These are phyloP conservation scores for Nitzschia sp. DNA, from an alignment of 108 stramenopile species.

Conservation along the genomic window DNA sequence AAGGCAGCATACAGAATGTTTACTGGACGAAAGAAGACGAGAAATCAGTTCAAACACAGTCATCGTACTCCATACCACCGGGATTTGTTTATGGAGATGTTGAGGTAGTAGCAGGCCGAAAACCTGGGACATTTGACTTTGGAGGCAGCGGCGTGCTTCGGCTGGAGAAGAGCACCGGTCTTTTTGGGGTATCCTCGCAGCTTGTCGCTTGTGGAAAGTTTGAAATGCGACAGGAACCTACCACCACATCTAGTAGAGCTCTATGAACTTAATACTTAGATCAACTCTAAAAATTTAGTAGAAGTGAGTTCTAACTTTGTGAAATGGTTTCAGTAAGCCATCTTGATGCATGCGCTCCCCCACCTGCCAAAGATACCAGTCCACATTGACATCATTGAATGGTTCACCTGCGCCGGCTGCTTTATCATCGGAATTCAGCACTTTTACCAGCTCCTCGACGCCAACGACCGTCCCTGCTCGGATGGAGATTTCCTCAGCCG, in stretches of 20 bases:
- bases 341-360: slow-evolving; percentile 72
- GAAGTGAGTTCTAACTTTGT: slow-evolving; percentile 75
- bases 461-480: slow-evolving; percentile 87
- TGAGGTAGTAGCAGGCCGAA: slow-evolving; percentile 36
- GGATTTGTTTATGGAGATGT: slow-evolving; percentile 77
- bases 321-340: slow-evolving; percentile 64
- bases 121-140: slow-evolving; percentile 51
- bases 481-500: slow-evolving; percentile 81
- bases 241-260: no score
- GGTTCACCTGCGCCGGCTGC: background rate
- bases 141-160: slow-evolving; percentile 52
- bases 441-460: slow-evolving; percentile 77
- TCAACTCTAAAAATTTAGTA: no score
- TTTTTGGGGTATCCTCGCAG: slow-evolving; percentile 62
- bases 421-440: slow-evolving; percentile 36
- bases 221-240: background rate
- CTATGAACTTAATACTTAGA: no score
- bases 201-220: slow-evolving; percentile 79
- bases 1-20: slow-evolving; percentile 75
- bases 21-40: slow-evolving; percentile 72
- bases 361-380: slow-evolving; percentile 89
- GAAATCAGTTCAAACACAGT: slow-evolving; percentile 49
- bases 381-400: slow-evolving; percentile 79
- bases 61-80: slow-evolving; percentile 74
- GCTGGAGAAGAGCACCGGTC: slow-evolving; percentile 72